Evolutionary conservation across 2,329 filamentous ascomycete species (phyloP).

Genomic region (Emmonsia crescens): DNA sequence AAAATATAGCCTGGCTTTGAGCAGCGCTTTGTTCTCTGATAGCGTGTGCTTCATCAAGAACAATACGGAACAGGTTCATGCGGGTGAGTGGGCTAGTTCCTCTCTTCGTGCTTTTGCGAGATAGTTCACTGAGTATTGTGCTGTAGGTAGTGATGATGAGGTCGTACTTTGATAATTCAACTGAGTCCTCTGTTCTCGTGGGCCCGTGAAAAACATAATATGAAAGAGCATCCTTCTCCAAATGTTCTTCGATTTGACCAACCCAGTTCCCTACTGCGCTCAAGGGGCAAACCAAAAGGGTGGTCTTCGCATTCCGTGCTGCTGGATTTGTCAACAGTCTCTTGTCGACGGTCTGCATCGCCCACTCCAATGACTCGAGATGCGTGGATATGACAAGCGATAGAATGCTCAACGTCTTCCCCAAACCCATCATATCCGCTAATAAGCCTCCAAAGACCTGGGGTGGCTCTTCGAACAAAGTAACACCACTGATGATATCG

Average conservation of each 20-base stretch:
- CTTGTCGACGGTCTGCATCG: constrained; percentile 39
- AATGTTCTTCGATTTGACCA: constrained; percentile 76
- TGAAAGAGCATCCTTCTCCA: constrained; percentile 52
- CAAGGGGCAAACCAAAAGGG: constrained; percentile 76
- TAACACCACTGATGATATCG: constrained; percentile 75
- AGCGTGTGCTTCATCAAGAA: constrained; percentile 88
- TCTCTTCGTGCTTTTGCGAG: constrained; percentile 51
- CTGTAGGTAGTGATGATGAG: constrained; percentile 89
- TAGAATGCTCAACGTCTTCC: constrained; percentile 76
- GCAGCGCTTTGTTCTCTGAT: constrained; percentile 77
- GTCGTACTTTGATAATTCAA: constrained; percentile 62
- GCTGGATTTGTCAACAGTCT: constrained; percentile 21
- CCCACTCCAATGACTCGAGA: constrained; percentile 53
- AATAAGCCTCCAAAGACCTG: constrained; percentile 64
- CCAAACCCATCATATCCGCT: constrained; percentile 82
- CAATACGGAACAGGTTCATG: constrained; percentile 85
- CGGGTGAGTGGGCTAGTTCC: constrained; percentile 55
- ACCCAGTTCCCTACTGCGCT: constrained; percentile 94
- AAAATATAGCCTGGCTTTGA: constrained; percentile 75
- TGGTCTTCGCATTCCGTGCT: constrained; percentile 57
- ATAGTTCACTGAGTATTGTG: constrained; percentile 70
- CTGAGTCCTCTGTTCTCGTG: constrained; percentile 58
- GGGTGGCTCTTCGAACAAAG: constrained; percentile 48
- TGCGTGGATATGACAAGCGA: constrained; percentile 61
- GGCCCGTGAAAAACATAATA: constrained; percentile 82